A percentile compares a stretch with the other conserved stretches of the same genome.
Evolutionary conservation across 1,284 basidiomycete genomes (phyloP).

Genomic region (Violaceomyces palustris): DNA sequence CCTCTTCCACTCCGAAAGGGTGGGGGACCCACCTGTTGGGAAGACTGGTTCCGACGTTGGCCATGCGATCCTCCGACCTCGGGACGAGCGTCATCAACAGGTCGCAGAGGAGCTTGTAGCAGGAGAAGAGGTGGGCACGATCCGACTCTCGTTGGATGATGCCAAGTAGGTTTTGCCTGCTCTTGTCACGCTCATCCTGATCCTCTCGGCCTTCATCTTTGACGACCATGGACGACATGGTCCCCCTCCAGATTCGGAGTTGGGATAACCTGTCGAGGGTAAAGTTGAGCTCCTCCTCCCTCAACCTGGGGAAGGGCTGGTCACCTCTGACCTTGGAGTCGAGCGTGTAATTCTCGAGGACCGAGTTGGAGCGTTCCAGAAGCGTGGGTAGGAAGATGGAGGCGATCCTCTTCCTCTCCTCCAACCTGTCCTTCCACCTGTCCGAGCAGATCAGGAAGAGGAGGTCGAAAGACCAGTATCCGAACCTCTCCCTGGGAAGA

Average conservation of each 20-base stretch:
- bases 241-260: constrained; percentile 8
- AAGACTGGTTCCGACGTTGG: no score
- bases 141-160: constrained; percentile 2
- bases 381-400: constrained; percentile 66
- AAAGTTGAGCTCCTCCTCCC: constrained; percentile 84
- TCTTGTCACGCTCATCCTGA: not conserved
- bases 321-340: constrained; percentile 75
- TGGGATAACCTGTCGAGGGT: constrained; percentile 57
- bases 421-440: constrained; percentile 52
- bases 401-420: constrained; percentile 64
- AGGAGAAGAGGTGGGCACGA: constrained; percentile 7
- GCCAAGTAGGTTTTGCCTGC: not conserved
- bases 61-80: no score
- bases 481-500: constrained; percentile 73
- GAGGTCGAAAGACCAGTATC: constrained; percentile 90
- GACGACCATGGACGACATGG: not conserved
- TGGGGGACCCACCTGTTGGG: no score
- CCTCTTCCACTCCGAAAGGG: no score
- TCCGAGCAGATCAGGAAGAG: constrained; percentile 71
- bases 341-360: constrained; percentile 69
- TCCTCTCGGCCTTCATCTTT: not conserved
- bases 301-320: constrained; percentile 54
- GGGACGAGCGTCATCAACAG: no score
- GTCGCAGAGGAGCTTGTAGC: not conserved
- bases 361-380: constrained; percentile 66